Evolutionary conservation across 2,329 filamentous ascomycete species (phyloP).

Genomic region (Aspergillus fumigatus): DNA sequence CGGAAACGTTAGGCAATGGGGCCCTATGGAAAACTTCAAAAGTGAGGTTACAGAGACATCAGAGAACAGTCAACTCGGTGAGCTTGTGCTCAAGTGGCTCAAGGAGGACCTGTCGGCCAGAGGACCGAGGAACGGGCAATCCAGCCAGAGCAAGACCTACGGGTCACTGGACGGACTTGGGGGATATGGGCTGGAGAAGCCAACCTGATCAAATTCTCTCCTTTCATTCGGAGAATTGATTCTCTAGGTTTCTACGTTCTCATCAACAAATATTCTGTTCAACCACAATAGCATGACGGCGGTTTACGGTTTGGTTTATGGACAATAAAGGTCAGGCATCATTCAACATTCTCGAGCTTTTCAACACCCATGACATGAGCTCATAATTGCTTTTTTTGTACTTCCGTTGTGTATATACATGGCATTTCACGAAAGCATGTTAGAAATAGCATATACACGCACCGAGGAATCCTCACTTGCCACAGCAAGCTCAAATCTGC

Average conservation of each 20-base stretch:
- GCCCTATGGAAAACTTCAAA: conserved; percentile 66
- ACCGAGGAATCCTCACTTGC: conserved; percentile 44
- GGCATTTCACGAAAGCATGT: conserved; percentile 23
- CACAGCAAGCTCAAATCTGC: conserved; percentile 37
- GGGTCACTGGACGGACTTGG: conserved; percentile 55
- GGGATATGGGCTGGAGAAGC: conserved; percentile 59
- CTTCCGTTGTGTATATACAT: conserved; percentile 16
- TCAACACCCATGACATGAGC: conserved; percentile 15
- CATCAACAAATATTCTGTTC: conserved; percentile 25
- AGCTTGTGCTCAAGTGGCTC: conserved; percentile 85
- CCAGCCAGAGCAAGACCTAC: conserved; percentile 48
- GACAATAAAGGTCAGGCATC: conserved; percentile 11
- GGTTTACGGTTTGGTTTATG: conserved; percentile 16
- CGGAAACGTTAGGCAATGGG: conserved; percentile 83
- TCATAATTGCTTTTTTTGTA: neutral
- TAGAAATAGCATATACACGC: conserved; percentile 35
- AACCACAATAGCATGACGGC: conserved; percentile 23
- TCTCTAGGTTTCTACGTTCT: conserved; percentile 9
- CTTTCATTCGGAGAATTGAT: conserved; percentile 4
- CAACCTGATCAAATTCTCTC: conserved; percentile 5
- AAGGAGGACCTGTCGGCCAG: conserved; percentile 71
- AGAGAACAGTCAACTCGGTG: conserved; percentile 80
- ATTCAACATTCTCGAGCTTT: conserved; percentile 28
- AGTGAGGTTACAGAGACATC: conserved; percentile 47
- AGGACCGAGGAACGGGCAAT: conserved; percentile 67